Conservation (phyloP, 2,329 filamentous ascomycete genomes). For the Tolypocladium album region DNA sequence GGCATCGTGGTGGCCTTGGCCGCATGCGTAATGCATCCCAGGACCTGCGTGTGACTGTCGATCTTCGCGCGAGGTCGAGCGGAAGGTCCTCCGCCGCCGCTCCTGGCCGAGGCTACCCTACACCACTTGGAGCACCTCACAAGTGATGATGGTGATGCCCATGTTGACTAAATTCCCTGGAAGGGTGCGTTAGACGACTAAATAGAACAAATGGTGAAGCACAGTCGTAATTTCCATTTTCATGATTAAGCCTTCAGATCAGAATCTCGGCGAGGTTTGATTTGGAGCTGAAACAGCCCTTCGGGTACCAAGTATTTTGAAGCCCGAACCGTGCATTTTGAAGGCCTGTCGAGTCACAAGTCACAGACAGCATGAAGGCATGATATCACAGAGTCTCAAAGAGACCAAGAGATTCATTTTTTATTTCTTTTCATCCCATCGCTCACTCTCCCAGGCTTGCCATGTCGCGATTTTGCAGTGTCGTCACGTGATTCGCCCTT, state of each 20-base stretch:
- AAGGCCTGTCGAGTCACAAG: too few species aligned
- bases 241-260: too few species aligned
- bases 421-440: too few species aligned
- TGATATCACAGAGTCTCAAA: too few species aligned
- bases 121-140: not conserved
- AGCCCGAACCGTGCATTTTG: too few species aligned
- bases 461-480: not conserved
- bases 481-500: not conserved
- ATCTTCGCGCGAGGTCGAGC: not conserved
- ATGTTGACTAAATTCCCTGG: not conserved
- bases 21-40: not conserved
- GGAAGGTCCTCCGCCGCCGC: not conserved
- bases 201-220: not conserved
- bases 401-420: too few species aligned
- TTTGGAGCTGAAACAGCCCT: too few species aligned
- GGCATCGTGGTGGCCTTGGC: not conserved
- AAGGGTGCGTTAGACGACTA: not conserved
- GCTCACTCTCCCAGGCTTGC: too few species aligned
- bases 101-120: not conserved
- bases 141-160: not conserved
- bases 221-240: too few species aligned
- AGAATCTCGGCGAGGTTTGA: too few species aligned
- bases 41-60: not conserved
- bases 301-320: too few species aligned
- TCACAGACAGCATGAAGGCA: too few species aligned